Percentiles rank a stretch among this genome's conserved stretches.
phyloP scores from a whole-genome alignment of 306 rosid genomes.

The Malus sylvestris region DNA sequence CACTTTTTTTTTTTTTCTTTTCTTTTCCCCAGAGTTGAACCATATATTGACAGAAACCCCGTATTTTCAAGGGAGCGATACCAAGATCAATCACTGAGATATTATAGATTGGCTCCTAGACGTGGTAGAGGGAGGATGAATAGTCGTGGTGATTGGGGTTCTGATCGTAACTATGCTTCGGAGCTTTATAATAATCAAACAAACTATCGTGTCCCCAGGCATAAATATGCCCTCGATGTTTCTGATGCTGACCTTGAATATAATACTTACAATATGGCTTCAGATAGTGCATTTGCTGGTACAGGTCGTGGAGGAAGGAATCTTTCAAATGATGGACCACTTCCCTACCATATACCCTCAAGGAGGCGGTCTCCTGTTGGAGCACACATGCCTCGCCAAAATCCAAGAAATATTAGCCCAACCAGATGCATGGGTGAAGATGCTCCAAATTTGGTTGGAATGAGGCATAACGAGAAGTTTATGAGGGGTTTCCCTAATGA shows the following conservation, averaged over 20 bases:
- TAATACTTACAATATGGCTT: slow-evolving; percentile 35
- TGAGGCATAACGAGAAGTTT: slow-evolving; percentile 58
- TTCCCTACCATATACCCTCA: slow-evolving; percentile 37
- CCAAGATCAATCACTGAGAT: slow-evolving; percentile 57
- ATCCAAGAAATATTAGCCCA: slow-evolving; percentile 56
- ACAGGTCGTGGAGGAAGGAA: slow-evolving; percentile 65
- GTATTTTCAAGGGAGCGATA: slow-evolving; percentile 65
- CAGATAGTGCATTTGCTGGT: slow-evolving; percentile 49
- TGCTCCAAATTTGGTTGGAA: slow-evolving; percentile 52
- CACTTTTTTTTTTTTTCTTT: slow-evolving; percentile 5
- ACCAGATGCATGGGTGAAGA: slow-evolving; percentile 50
- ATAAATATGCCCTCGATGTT: slow-evolving; percentile 49
- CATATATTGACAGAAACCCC: slow-evolving; percentile 42
- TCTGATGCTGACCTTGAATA: slow-evolving; percentile 50
- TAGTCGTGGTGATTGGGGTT: slow-evolving; percentile 54
- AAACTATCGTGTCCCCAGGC: slow-evolving; percentile 56
- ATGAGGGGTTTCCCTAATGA: slow-evolving; percentile 53
- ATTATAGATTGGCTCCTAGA: slow-evolving; percentile 50
- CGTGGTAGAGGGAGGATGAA: slow-evolving; percentile 65
- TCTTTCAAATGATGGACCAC: slow-evolving; percentile 46
- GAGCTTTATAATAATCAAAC: slow-evolving; percentile 55
- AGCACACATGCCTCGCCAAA: slow-evolving; percentile 49
- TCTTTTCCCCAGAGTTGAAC: slow-evolving; percentile 41
- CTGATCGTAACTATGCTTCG: slow-evolving; percentile 52
- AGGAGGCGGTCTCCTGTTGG: slow-evolving; percentile 74